These are phyloP conservation scores for Cyphellophora europaea DNA, from an alignment of 2,329 filamentous ascomycete species.

Conservation along the genomic window DNA sequence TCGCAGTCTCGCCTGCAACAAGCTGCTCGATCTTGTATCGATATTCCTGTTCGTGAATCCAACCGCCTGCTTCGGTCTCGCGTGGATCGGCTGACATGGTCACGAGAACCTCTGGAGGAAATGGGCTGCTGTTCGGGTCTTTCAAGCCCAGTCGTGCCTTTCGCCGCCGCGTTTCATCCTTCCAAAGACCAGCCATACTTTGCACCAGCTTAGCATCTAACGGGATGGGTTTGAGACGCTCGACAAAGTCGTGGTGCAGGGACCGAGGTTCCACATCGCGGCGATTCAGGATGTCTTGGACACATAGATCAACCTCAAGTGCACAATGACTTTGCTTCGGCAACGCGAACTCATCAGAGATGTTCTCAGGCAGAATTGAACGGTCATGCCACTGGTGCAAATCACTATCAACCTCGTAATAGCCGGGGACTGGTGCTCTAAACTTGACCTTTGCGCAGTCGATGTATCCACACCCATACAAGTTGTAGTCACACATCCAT, in stretches of 20 bases:
- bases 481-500: slow-evolving; percentile 97
- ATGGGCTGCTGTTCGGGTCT: slow-evolving; percentile 61
- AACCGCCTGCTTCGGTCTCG: slow-evolving; percentile 62
- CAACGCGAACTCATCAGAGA: slow-evolving; percentile 55
- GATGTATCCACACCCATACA: slow-evolving; percentile 88
- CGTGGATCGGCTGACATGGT: slow-evolving; percentile 82
- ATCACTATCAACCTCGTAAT: slow-evolving; percentile 50
- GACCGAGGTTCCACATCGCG: slow-evolving; percentile 63
- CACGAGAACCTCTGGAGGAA: slow-evolving; percentile 69
- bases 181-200: slow-evolving; percentile 91
- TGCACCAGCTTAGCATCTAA: slow-evolving; percentile 73
- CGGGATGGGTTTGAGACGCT: slow-evolving; percentile 55
- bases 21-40: slow-evolving; percentile 55
- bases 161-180: slow-evolving; percentile 72
- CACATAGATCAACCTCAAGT: slow-evolving; percentile 80
- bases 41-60: slow-evolving; percentile 89
- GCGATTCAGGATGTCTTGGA: slow-evolving; percentile 80
- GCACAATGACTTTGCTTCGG: slow-evolving; percentile 79
- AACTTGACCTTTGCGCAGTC: slow-evolving; percentile 63
- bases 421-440: slow-evolving; percentile 63
- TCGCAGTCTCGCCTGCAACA: slow-evolving; percentile 52
- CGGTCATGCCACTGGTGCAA: slow-evolving; percentile 71
- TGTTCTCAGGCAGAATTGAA: slow-evolving; percentile 51
- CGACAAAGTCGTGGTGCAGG: slow-evolving; percentile 80
- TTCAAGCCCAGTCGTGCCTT: slow-evolving; percentile 60